These are phyloP conservation scores for Saccharomyces paradoxus DNA, from an alignment of 805 yeast genomes.

Conservation along the genomic window DNA sequence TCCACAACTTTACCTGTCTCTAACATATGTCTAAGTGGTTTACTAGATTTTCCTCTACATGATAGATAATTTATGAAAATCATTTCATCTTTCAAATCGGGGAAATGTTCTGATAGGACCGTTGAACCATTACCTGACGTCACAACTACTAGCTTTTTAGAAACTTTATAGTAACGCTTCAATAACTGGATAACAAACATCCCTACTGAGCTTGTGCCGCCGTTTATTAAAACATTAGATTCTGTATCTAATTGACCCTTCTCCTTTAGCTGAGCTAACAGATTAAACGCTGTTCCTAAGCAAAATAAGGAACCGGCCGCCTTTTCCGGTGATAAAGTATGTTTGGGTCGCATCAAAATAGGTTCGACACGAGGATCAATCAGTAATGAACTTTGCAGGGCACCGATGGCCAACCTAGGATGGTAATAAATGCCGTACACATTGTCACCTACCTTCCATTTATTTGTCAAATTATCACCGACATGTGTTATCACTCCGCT, in stretches of 20 bases:
- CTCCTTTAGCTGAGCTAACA: constrained; percentile 30
- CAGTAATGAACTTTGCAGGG: constrained; percentile 48
- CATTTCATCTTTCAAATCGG: constrained; percentile 34
- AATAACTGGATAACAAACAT: constrained; percentile 51
- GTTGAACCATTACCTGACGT: constrained; percentile 48
- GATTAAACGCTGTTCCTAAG: constrained; percentile 52
- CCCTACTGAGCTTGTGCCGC: constrained; percentile 76
- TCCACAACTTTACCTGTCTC: constrained; percentile 31
- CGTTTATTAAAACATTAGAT: constrained; percentile 54
- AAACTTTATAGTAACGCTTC: constrained; percentile 42
- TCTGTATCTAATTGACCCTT: constrained; percentile 29
- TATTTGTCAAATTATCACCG: constrained; percentile 37
- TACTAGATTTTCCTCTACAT: constrained; percentile 28
- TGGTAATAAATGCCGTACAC: constrained; percentile 59
- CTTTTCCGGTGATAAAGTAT: constrained; percentile 36
- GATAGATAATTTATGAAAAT: constrained; percentile 29
- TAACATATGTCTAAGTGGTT: constrained; percentile 26
- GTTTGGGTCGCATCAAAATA: constrained; percentile 39
- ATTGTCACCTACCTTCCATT: constrained; percentile 48
- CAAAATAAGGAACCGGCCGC: constrained; percentile 62
- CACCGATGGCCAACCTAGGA: constrained; percentile 43
- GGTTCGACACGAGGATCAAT: constrained; percentile 47
- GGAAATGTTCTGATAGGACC: constrained; percentile 34
- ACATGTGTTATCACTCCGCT: constrained; percentile 51
- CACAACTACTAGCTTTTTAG: constrained; percentile 44